Percentiles rank a stretch among this genome's conserved stretches.
Conservation (phyloP, 306 rosid species). For the Crotalaria pallida region DNA sequence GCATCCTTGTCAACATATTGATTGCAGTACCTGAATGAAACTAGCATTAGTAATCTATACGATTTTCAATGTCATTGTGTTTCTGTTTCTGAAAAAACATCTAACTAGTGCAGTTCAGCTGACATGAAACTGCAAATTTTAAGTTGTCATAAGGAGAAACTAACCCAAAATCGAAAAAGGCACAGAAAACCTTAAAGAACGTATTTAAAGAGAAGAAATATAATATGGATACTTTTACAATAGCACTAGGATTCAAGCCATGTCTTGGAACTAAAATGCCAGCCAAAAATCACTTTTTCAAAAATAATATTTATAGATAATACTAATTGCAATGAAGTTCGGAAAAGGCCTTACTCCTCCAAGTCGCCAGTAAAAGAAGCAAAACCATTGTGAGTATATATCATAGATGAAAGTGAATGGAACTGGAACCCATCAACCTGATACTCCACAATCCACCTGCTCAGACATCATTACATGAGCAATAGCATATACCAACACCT, state of each 20-base stretch:
- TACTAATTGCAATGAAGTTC: conserved; percentile 12
- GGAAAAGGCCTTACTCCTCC: conserved; percentile 77
- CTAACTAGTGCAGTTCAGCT: neutral
- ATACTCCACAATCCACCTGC: conserved; percentile 93
- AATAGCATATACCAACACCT: conserved; percentile 18
- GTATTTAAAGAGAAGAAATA: neutral
- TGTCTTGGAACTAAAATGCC: conserved; percentile 6
- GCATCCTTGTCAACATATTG: conserved; percentile 96
- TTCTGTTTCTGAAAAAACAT: neutral
- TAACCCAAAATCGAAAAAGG: neutral
- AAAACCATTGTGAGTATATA: conserved; percentile 94
- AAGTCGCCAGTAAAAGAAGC: conserved; percentile 92
- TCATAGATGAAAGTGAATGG: conserved; percentile 92
- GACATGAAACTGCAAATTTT: neutral
- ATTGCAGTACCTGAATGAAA: conserved; percentile 74
- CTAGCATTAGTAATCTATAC: conserved; percentile 15
- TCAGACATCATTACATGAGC: conserved; percentile 26
- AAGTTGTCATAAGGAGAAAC: conserved; percentile 12
- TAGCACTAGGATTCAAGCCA: neutral
- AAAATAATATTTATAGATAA: neutral
- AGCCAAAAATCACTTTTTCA: conserved; percentile 8
- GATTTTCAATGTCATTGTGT: neutral
- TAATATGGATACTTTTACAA: neutral
- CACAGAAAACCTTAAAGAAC: conserved; percentile 7
- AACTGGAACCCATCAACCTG: conserved; percentile 88